Base-by-base conservation (phyloP, 2,329 filamentous ascomycete species). In the Colletotrichum sp. region DNA sequence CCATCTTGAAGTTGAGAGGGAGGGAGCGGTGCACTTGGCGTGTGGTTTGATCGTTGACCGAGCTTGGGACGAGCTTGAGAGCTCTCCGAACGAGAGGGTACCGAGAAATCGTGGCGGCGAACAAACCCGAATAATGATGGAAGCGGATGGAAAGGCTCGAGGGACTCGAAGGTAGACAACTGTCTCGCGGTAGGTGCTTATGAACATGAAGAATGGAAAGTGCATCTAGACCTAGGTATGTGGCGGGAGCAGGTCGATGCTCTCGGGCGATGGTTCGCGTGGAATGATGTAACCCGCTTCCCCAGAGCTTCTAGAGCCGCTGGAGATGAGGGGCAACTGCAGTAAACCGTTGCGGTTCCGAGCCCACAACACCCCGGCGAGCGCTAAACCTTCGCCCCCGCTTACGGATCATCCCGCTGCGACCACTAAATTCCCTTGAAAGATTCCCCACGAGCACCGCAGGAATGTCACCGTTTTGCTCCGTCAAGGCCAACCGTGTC, bases 1-100 rank as follows among this genome's bases (percentile, higher is more conserved):
- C 96, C 97, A 99, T 99, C 75, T 75, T 84, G 80, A 83, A 69
- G 67, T 43, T 4, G 18, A 10, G 28, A 24, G 9, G 10, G 18
- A 26, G 26, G 5, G 39, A 34, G 14, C 55, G 21, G 28, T 73
- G 73, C 14, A 75, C 13, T 7, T 14, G 32, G 60, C 36, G 74
- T 34, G 43, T 16, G n/a, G 64, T 68, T 7, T 34, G n/a, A 12
- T 30, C 14, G 26, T 4, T 30, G 26, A 14, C 30, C 9, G 63
- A 36, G 60, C 39, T 66, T 30, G 18, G 64, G 73, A 76, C 65
- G 52, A 76, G 68, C 60, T 66, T 61, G 26, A 78, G 60, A 67
- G 73, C 67, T 72, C 64, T 67, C 65, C 57, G 28, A 16, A 34
- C 24, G 14, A 21, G 61, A 18, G 8, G 30, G 52, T 7, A 68